Conservation (phyloP, 179 eudicot genomes). For the Beta macrorhiza region DNA sequence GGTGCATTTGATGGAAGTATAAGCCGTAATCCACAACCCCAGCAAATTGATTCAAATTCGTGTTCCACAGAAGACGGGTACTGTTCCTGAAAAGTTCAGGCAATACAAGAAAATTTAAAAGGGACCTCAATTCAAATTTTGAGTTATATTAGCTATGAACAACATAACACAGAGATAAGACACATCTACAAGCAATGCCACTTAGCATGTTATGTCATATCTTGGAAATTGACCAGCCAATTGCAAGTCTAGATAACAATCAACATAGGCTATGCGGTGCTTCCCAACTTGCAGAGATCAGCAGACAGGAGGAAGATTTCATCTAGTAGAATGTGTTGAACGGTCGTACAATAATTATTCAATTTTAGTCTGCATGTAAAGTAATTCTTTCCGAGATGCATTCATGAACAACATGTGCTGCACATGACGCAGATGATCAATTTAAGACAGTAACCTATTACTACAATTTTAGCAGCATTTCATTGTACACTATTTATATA, state of each 20-base stretch:
- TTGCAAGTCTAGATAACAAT: neutral
- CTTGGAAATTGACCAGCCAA: neutral
- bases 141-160: neutral
- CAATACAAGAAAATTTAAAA: neutral
- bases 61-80: constrained; percentile 35
- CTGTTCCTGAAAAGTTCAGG: constrained; percentile 39
- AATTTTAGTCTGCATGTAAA: neutral
- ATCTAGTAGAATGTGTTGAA: neutral
- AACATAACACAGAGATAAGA: neutral
- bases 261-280: neutral
- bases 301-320: neutral
- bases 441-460: neutral
- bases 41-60: constrained; percentile 70
- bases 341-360: neutral
- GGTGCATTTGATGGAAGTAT: constrained; percentile 77
- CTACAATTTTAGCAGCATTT: neutral
- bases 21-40: constrained; percentile 98
- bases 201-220: neutral
- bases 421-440: neutral
- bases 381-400: neutral
- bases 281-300: neutral
- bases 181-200: neutral
- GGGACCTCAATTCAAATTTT: neutral
- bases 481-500: neutral
- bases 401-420: neutral